A percentile compares a stretch with the other conserved stretches of the same genome.
These are phyloP conservation scores for Paspalum vaginatum DNA, from an alignment of 176 grass and related monocot species.

Conservation along the genomic window DNA sequence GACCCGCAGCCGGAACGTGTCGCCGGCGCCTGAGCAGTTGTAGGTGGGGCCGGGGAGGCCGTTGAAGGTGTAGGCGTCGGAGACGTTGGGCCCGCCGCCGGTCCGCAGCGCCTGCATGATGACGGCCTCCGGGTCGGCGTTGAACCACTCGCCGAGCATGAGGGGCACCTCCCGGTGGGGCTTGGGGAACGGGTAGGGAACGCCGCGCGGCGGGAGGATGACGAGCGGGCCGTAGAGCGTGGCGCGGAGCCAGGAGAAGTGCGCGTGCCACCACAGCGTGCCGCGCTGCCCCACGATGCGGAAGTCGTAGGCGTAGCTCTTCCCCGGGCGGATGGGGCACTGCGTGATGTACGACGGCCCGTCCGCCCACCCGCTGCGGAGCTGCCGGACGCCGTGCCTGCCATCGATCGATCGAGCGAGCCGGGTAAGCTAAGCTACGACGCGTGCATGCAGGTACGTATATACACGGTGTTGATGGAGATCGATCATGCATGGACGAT, in stretches of 20 bases:
- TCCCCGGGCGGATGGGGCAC: slow-evolving; percentile 61
- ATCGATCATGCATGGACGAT: too few species aligned
- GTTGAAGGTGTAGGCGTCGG: slow-evolving; percentile 84
- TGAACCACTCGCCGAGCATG: slow-evolving; percentile 87
- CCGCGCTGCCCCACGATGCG: slow-evolving; percentile 53
- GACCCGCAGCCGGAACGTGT: slow-evolving; percentile 65
- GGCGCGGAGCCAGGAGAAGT: slow-evolving; percentile 66
- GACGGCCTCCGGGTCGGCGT: slow-evolving; percentile 72
- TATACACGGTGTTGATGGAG: neutral
- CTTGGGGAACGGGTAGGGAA: slow-evolving; percentile 58
- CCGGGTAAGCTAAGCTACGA: neutral
- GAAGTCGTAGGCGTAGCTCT: slow-evolving; percentile 62
- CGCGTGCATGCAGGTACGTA: too few species aligned
- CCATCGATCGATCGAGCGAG: neutral
- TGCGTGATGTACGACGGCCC: slow-evolving; percentile 66
- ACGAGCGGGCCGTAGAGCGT: slow-evolving; percentile 60
- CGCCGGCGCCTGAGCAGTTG: slow-evolving; percentile 52
- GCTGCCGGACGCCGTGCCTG: slow-evolving; percentile 64
- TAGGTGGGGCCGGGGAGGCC: slow-evolving; percentile 67
- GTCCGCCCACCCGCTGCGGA: slow-evolving; percentile 64
- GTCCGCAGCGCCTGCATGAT: slow-evolving; percentile 66
- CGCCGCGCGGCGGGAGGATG: slow-evolving; percentile 55
- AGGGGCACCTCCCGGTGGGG: slow-evolving; percentile 46
- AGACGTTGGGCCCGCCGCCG: slow-evolving; percentile 77
- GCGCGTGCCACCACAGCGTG: slow-evolving; percentile 75